phyloP scores from a whole-genome alignment of 1,284 basidiomycete genomes.

The Melampsora occidentalis region DNA sequence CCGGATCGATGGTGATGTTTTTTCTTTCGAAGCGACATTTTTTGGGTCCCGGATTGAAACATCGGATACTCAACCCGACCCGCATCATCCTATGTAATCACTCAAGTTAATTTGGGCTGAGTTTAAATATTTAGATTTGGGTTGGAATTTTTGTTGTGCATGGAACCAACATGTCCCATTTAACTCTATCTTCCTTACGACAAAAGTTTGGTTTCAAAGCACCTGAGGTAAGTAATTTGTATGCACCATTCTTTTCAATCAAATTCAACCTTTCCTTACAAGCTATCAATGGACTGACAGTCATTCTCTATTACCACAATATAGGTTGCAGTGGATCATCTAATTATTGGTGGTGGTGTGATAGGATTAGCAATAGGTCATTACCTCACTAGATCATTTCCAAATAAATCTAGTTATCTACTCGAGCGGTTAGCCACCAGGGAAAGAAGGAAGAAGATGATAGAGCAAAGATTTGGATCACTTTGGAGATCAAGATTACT shows the following conservation, averaged over 20 bases:
- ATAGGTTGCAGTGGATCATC: slow-evolving; percentile 65
- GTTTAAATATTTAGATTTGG: too few species aligned
- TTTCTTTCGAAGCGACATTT: not conserved
- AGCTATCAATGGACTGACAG: not conserved
- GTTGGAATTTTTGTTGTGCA: not conserved
- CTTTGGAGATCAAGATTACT: not conserved
- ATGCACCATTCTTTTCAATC: not conserved
- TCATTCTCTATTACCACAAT: too few species aligned
- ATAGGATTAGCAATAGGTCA: slow-evolving; percentile 80
- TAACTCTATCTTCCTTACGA: slow-evolving; percentile 1
- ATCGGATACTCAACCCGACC: not conserved
- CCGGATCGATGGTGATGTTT: not conserved
- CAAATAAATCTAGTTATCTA: slow-evolving; percentile 72
- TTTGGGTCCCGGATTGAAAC: not conserved
- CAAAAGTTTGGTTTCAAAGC: slow-evolving; percentile 1
- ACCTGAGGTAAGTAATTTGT: slow-evolving; percentile 10
- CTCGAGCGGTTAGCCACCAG: slow-evolving; percentile 68
- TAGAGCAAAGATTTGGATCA: slow-evolving; percentile 37
- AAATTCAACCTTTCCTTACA: not conserved
- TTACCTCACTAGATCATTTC: slow-evolving; percentile 67
- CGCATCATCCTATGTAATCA: too few species aligned
- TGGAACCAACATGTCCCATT: not conserved
- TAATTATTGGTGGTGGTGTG: slow-evolving; percentile 84
- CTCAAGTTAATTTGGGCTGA: too few species aligned
- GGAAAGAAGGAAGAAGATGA: not conserved